Evolutionary conservation across 768 basidiomycete genomes (phyloP).

Genomic region (Coprinopsis strossmayeri): DNA sequence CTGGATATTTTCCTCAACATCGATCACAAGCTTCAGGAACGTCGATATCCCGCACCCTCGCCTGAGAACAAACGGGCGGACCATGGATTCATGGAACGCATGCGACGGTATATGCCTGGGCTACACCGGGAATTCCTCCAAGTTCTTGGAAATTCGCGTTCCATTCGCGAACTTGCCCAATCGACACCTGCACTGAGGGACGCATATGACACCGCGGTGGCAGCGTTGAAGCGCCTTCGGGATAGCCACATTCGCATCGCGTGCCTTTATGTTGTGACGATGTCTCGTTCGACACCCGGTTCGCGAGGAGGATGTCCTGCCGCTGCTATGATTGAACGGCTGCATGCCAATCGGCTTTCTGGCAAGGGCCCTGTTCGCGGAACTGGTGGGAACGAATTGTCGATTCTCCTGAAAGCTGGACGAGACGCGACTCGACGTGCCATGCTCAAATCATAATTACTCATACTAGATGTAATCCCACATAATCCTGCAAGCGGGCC

Average conservation of each 20-base stretch:
- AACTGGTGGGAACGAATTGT: conserved; percentile 85
- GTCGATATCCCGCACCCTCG: conserved; percentile 64
- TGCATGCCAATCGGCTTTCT: conserved; percentile 32
- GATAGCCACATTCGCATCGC: conserved; percentile 89
- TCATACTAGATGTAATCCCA: conserved; percentile 9
- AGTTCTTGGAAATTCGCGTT: conserved; percentile 54
- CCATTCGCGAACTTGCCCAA: conserved; percentile 57
- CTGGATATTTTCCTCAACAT: conserved; percentile 84
- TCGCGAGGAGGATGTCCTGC: conserved; percentile 44
- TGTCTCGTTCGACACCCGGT: conserved; percentile 57
- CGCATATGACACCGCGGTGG: conserved; percentile 75
- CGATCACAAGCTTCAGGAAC: conserved; percentile 74
- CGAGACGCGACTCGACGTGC: conserved; percentile 80
- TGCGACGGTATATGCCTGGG: conserved; percentile 94
- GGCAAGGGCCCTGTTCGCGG: conserved; percentile 59
- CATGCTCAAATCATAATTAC: conserved; percentile 36
- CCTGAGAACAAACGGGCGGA: conserved; percentile 58
- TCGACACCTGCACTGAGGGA: conserved; percentile 53
- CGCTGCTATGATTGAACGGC: conserved; percentile 45
- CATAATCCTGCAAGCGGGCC: neutral
- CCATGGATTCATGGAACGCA: conserved; percentile 83
- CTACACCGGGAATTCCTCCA: conserved; percentile 80
- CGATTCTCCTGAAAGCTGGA: conserved; percentile 79
- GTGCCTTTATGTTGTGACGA: conserved; percentile 79
- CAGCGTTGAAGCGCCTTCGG: conserved; percentile 74